These are phyloP conservation scores for Paraglomus occultum DNA, from an alignment of 192 early-diverging fungal genomes.

Conservation along the genomic window DNA sequence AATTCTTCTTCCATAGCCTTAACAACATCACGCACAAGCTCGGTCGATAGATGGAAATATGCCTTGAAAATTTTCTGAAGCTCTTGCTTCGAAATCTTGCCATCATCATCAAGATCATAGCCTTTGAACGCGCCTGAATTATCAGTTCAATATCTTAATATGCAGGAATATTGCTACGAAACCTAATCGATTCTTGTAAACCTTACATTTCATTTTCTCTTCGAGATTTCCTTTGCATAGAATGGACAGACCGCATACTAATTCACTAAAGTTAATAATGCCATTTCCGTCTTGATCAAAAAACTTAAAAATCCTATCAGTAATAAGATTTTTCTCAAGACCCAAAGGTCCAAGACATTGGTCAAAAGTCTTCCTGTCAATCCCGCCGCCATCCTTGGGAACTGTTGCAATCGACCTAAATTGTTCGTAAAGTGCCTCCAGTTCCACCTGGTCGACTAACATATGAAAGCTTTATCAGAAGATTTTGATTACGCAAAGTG, in stretches of 20 bases:
- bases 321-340: conserved; percentile 80
- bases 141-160: not conserved
- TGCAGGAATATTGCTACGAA: not conserved
- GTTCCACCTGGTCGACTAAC: conserved; percentile 79
- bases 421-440: conserved; percentile 84
- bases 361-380: conserved; percentile 78
- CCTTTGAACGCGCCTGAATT: conserved; percentile 78
- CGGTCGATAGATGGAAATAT: conserved; percentile 87
- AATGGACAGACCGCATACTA: conserved; percentile 78
- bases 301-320: conserved; percentile 81
- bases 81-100: conserved; percentile 78
- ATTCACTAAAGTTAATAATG: conserved; percentile 76
- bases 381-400: conserved; percentile 61
- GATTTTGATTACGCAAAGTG: no score
- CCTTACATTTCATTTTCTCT: conserved; percentile 82
- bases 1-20: conserved; percentile 87
- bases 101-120: conserved; percentile 90
- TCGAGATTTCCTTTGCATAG: conserved; percentile 86
- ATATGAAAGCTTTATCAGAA: conserved; percentile 10
- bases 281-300: conserved; percentile 85
- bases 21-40: conserved; percentile 85
- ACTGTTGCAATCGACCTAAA: conserved; percentile 78
- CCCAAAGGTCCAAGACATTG: conserved; percentile 84
- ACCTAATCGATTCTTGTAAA: not conserved
- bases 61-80: conserved; percentile 89